Evolutionary conservation across 75 land plant species (phyloP), one percentile per base, ranked within the genome.

Genomic region (Selaginella moellendorffii): DNA sequence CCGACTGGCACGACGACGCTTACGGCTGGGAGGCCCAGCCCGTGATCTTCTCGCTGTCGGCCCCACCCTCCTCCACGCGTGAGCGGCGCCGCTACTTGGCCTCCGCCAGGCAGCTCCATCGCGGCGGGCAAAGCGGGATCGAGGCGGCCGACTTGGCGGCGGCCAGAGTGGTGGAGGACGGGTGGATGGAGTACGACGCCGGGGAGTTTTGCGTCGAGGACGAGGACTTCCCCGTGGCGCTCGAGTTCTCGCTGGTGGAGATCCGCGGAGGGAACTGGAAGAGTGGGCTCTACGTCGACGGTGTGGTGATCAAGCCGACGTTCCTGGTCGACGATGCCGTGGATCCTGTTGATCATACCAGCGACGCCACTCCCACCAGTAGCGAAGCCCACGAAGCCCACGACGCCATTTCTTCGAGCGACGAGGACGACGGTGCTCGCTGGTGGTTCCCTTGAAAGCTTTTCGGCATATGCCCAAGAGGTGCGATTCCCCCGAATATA

Each of bases 291-390:
- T 24, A 17, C 24, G n/a, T 61, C n/a, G 63, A 61, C 26, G 63
- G 63, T 1, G 18, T 61, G 8, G 26, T 24, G 8, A 61, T 61
- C 28, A 30, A 66, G 56, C 72, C 70, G 19, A 61, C 64, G 2
- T 36, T 51, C 26, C 26, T 69, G 2, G 36, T 42, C 14, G 28
- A 54, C 5, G 1, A 24, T 20, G 19, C 2, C 23, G 19, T 54
- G 19, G 59, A 2, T 5, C 59, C 8, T 54, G 8, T 2, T 54
- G 18, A 54, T n/a, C n/a, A n/a, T n/a, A n/a, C n/a, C n/a, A n/a
- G n/a, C n/a, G n/a, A n/a, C n/a, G n/a, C n/a, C n/a, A n/a, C n/a
- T n/a, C n/a, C n/a, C n/a, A n/a, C n/a, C n/a, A n/a, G n/a, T n/a
- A n/a, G n/a, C n/a, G n/a, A n/a, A n/a, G n/a, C n/a, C n/a, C n/a